These are phyloP conservation scores for Pseudophaeomoniella oleicola DNA, from an alignment of 2,329 filamentous ascomycete species.

Conservation along the genomic window DNA sequence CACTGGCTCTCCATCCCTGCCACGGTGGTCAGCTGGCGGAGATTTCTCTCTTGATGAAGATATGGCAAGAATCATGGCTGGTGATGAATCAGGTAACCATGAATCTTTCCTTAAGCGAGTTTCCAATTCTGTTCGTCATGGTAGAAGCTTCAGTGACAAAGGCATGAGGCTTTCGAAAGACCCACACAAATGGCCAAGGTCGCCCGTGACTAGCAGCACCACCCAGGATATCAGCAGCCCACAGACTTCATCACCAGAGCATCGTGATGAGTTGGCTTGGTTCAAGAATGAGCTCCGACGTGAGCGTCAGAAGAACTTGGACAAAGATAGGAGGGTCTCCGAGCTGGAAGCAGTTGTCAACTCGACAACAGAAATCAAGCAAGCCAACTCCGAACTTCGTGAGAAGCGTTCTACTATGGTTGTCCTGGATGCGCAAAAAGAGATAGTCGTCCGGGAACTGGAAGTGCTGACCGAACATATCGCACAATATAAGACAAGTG, in stretches of 20 bases:
- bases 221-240: constrained; percentile 58
- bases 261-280: constrained; percentile 47
- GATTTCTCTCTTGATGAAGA: constrained; percentile 95
- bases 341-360: constrained; percentile 54
- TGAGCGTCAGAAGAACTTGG: constrained; percentile 71
- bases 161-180: constrained; percentile 45
- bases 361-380: constrained; percentile 48
- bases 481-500: constrained; percentile 69
- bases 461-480: constrained; percentile 82
- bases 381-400: constrained; percentile 70
- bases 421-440: constrained; percentile 81
- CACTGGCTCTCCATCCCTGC: constrained; percentile 50
- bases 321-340: constrained; percentile 72
- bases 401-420: constrained; percentile 96
- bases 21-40: constrained; percentile 60
- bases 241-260: constrained; percentile 42
- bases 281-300: constrained; percentile 60
- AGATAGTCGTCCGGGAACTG: constrained; percentile 86
- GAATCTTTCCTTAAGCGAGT: constrained; percentile 75
- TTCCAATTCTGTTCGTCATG: constrained; percentile 87
- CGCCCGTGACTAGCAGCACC: constrained; percentile 30
- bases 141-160: constrained; percentile 67
- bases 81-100: constrained; percentile 49
- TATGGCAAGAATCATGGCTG: constrained; percentile 73
- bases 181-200: constrained; percentile 51